Base-by-base conservation (phyloP, 371 early-diverging fungal species). In the Saksenaea vasiformis region DNA sequence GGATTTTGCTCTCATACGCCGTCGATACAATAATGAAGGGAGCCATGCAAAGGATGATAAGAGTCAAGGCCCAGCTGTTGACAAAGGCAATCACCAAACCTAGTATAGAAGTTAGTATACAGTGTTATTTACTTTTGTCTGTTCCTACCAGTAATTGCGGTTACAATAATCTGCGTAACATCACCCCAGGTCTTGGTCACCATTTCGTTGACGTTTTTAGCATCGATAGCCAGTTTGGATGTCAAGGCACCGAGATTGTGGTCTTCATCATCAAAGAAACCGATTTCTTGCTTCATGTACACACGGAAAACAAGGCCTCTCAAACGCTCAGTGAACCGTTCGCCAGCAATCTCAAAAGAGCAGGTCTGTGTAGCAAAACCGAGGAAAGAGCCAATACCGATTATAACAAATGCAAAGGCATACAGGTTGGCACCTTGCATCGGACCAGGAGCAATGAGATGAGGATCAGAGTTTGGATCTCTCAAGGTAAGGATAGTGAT, bases 201-300 rank as follows among this genome's bases (percentile, higher is more conserved):
- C 56, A 90, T 71, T 51, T 89, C 85, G 58, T 85, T 80, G 58
- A 88, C 81, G 69, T 84, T 82, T 65, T 85, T 78, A 14, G 96
- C 93, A 72, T 95, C 96, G 41, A 89, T 86, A 15, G 95, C 88
- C 39, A 97, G 84, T 41, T 90, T 87, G 13, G 94, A 79, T 0
- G 94, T 89, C 41, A 97, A 77, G 22, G 90, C 91, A 61, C 98
- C 97, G 19, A 91, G 88, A 37, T 82, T 86, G 77, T 97, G 88
- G 53, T 87, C 86, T 35, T 90, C 90, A 27, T 86, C 80, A 74
- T 97, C 98, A 74, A 91, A 97, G 74, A 84, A 97, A 7, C 82
- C 90, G 62, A 95, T 87, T 66, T 96, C 95, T 81, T 96, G 97
- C 19, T 76, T 69, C 69, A 92, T 76, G 44, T 88, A 78, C 17